Evolutionary conservation across 139 green algal species (phyloP).

Genomic region (Volvox africanus): DNA sequence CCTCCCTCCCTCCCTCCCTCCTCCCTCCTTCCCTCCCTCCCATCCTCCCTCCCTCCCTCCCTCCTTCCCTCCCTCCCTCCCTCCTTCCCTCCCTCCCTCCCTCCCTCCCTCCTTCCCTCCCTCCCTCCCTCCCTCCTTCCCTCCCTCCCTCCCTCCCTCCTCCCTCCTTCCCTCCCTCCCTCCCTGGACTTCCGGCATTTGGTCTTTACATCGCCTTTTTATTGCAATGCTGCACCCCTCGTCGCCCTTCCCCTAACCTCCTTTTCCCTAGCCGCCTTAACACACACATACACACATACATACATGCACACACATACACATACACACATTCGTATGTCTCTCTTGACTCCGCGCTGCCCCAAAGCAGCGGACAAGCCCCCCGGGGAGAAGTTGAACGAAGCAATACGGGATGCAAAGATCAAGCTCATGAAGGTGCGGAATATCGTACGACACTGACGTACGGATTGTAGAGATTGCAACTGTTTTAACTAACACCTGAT

Average conservation of each 20-base stretch:
- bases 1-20: too few relatives aligned
- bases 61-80: background rate
- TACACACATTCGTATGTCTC: too few relatives aligned
- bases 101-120: background rate
- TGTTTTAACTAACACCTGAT: background rate
- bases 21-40: too few relatives aligned
- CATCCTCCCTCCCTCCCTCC: background rate
- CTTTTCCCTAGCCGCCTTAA: too few relatives aligned
- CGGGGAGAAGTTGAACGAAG: conserved; percentile 64
- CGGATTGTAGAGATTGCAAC: too few relatives aligned
- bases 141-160: too few relatives aligned
- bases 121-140: background rate
- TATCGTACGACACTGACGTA: background rate
- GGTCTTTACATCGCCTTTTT: too few relatives aligned
- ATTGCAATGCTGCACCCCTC: background rate
- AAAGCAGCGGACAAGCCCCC: background rate
- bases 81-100: background rate
- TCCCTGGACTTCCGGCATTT: too few relatives aligned
- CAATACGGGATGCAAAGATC: conserved; percentile 79
- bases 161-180: too few relatives aligned
- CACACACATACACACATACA: too few relatives aligned
- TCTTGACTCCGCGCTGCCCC: background rate
- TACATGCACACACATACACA: too few relatives aligned
- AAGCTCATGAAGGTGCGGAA: conserved; percentile 73
- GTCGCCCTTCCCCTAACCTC: too few relatives aligned